These are phyloP conservation scores for Fusarium sp. DNA, from an alignment of 2,329 filamentous ascomycete species.

Conservation along the genomic window DNA sequence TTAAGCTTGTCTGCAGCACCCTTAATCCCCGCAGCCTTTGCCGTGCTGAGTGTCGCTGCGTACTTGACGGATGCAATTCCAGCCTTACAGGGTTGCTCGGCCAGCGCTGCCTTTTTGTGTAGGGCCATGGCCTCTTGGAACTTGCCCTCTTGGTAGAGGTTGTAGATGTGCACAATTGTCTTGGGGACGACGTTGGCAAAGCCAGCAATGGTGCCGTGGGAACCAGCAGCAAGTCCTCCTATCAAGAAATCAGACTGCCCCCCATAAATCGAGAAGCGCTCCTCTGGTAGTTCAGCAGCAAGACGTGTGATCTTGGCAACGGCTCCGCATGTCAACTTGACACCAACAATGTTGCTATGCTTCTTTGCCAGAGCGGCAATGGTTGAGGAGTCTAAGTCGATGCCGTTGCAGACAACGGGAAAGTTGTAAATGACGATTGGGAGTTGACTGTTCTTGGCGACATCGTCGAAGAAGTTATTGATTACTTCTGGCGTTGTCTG, in stretches of 20 bases:
- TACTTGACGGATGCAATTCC: constrained; percentile 78
- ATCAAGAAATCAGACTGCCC: constrained; percentile 81
- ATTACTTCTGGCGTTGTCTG: constrained; percentile 71
- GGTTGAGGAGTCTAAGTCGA: constrained; percentile 75
- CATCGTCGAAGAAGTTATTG: constrained; percentile 69
- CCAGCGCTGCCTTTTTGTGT: constrained; percentile 73
- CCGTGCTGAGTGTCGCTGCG: constrained; percentile 72
- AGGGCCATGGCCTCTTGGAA: constrained; percentile 70
- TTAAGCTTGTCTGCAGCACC: constrained; percentile 69
- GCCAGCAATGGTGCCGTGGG: constrained; percentile 71
- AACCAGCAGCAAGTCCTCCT: constrained; percentile 69
- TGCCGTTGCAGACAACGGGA: constrained; percentile 74
- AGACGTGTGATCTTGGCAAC: constrained; percentile 79
- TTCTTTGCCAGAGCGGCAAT: constrained; percentile 55
- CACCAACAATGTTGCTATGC: constrained; percentile 72
- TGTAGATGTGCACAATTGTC: constrained; percentile 70
- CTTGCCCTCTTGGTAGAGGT: constrained; percentile 70
- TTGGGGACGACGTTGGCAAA: constrained; percentile 73
- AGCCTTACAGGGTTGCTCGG: constrained; percentile 74
- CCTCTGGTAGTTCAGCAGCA: constrained; percentile 61
- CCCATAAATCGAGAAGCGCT: constrained; percentile 75
- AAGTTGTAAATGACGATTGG: constrained; percentile 78
- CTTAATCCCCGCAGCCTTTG: constrained; percentile 70
- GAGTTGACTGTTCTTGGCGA: constrained; percentile 64
- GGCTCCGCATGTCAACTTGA: constrained; percentile 79